Conservation (phyloP, 495 filamentous ascomycete genomes). For the Pyrenula aspistea region DNA sequence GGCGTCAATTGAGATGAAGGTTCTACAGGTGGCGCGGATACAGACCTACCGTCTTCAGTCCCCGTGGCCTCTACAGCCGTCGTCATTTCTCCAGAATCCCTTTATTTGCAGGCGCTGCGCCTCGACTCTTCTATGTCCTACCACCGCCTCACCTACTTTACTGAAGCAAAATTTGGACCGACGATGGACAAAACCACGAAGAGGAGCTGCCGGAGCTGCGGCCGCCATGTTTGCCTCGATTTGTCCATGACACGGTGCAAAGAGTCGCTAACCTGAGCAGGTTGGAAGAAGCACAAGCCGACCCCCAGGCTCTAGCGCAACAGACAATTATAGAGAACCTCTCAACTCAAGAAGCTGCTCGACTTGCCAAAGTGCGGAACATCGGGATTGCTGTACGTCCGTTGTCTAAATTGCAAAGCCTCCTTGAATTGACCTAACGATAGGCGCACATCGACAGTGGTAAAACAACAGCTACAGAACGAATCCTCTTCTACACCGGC, state of each 20-base stretch:
- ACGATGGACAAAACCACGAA: not conserved
- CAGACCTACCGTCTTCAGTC: too few relatives aligned
- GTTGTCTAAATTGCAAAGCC: slow-evolving; percentile 2
- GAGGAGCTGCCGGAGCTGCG: not conserved
- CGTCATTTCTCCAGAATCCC: not conserved
- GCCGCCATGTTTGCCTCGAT: not conserved
- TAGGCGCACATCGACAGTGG: slow-evolving; percentile 98
- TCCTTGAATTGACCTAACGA: not conserved
- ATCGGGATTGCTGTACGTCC: slow-evolving; percentile 85
- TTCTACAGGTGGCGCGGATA: too few relatives aligned
- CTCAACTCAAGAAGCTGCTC: slow-evolving; percentile 59
- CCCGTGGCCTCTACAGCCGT: too few relatives aligned
- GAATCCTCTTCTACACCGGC: slow-evolving; percentile 97
- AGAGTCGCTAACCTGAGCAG: too few relatives aligned
- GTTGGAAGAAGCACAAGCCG: slow-evolving; percentile 49
- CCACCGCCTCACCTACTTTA: not conserved
- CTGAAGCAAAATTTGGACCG: not conserved
- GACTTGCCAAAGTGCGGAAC: slow-evolving; percentile 74
- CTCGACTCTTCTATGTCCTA: not conserved
- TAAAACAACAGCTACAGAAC: slow-evolving; percentile 94
- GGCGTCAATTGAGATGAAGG: too few relatives aligned
- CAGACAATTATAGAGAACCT: slow-evolving; percentile 62
- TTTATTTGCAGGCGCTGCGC: not conserved
- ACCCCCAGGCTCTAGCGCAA: slow-evolving; percentile 48
- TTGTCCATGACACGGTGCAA: too few relatives aligned